A percentile compares a stretch with the other conserved stretches of the same genome.
Evolutionary conservation across 2,329 filamentous ascomycete species (phyloP).

Genomic region (Teratosphaeria nubilosa): DNA sequence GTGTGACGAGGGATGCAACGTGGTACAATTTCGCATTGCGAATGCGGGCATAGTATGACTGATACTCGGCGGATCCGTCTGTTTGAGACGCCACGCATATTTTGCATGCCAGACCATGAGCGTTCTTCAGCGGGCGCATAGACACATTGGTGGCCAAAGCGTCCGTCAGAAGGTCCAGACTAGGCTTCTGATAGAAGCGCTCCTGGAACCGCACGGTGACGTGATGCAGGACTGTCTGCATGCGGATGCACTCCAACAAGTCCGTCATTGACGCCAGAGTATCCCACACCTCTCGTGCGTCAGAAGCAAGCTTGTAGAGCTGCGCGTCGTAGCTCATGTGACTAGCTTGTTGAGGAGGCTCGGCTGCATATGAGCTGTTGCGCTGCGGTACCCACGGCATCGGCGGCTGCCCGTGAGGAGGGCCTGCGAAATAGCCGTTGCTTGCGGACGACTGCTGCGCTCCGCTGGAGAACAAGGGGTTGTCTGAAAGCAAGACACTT

Average conservation of each 20-base stretch:
- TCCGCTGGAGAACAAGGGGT: slow-evolving; percentile 7
- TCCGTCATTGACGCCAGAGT: slow-evolving; percentile 49
- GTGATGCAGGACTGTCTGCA: slow-evolving; percentile 55
- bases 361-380: background rate
- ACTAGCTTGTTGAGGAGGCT: background rate
- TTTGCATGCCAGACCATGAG: slow-evolving; percentile 34
- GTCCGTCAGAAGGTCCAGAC: slow-evolving; percentile 46
- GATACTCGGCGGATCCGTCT: slow-evolving; percentile 19
- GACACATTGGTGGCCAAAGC: slow-evolving; percentile 32
- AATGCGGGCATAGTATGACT: slow-evolving; percentile 27
- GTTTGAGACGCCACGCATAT: slow-evolving; percentile 14
- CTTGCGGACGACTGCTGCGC: background rate
- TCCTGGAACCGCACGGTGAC: slow-evolving; percentile 48
- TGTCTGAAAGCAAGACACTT: slow-evolving; percentile 6
- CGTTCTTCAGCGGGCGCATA: slow-evolving; percentile 34
- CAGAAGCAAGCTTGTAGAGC: slow-evolving; percentile 34
- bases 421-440: slow-evolving; percentile 2
- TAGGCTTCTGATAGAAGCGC: slow-evolving; percentile 47
- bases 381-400: background rate
- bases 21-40: slow-evolving; percentile 32
- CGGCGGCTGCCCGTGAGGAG: background rate
- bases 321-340: slow-evolving; percentile 10
- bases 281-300: slow-evolving; percentile 55
- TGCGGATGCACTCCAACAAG: slow-evolving; percentile 51
- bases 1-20: slow-evolving; percentile 47